Conservation (phyloP, 2,329 filamentous ascomycete genomes). For the Xylaria polymorpha region DNA sequence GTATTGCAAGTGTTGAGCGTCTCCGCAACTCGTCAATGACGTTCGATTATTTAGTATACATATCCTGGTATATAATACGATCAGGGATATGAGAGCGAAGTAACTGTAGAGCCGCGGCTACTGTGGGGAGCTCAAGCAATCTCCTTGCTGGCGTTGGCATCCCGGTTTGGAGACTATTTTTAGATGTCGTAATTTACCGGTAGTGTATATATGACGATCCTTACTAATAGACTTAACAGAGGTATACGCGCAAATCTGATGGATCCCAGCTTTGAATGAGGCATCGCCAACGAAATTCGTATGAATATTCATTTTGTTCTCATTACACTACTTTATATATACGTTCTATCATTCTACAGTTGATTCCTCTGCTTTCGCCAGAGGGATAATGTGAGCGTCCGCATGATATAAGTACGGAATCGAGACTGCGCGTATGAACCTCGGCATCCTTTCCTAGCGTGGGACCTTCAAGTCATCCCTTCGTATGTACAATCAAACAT, state of each 20-base stretch:
- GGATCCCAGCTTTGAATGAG: background rate
- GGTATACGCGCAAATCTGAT: background rate
- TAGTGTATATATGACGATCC: background rate
- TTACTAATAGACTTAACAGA: background rate
- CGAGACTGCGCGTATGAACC: background rate
- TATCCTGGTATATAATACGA: background rate
- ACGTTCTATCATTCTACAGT: background rate
- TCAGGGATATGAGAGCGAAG: background rate
- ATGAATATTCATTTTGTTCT: background rate
- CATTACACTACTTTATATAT: slow-evolving; percentile 8
- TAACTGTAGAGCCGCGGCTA: background rate
- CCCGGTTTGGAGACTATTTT: slow-evolving; percentile 9
- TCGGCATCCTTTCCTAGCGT: background rate
- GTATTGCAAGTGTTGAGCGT: background rate
- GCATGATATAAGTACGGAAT: background rate
- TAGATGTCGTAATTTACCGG: slow-evolving; percentile 12
- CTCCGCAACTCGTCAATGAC: background rate
- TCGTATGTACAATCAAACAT: background rate
- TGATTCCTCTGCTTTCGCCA: slow-evolving; percentile 1
- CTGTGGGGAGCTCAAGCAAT: slow-evolving; percentile 12
- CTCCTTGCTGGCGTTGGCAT: background rate
- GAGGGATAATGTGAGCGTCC: background rate
- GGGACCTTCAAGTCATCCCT: background rate
- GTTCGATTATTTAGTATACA: no score
- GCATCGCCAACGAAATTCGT: background rate